These are phyloP conservation scores for Yamadazyma atmosphaerica DNA, from an alignment of 1,139 yeast species.

Conservation along the genomic window DNA sequence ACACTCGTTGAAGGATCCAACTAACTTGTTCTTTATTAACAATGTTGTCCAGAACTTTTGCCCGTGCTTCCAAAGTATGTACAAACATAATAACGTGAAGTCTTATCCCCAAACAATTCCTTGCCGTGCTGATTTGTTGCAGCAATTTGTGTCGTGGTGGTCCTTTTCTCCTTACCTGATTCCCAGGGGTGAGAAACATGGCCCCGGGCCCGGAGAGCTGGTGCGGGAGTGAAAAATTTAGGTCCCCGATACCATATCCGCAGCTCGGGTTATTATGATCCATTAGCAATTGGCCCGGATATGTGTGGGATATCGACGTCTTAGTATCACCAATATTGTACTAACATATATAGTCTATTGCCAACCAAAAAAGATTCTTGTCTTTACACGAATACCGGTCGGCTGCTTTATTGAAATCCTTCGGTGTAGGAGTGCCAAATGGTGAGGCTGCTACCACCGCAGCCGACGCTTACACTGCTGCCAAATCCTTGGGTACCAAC, in stretches of 20 bases:
- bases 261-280: slow-evolving; percentile 3
- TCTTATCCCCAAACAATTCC: too few relatives aligned
- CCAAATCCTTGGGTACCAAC: slow-evolving; percentile 61
- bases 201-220: background rate
- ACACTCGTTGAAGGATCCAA: background rate
- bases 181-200: background rate
- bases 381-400: slow-evolving; percentile 97
- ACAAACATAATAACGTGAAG: background rate
- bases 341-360: slow-evolving; percentile 17
- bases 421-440: slow-evolving; percentile 88
- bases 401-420: slow-evolving; percentile 76
- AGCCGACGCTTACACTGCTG: slow-evolving; percentile 82
- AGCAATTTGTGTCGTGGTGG: too few relatives aligned
- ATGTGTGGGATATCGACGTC: too few relatives aligned
- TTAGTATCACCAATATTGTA: background rate
- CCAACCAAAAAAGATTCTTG: slow-evolving; percentile 59
- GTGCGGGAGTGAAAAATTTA: background rate
- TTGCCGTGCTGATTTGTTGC: background rate
- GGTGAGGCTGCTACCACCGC: slow-evolving; percentile 93
- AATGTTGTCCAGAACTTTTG: slow-evolving; percentile 25
- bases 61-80: slow-evolving; percentile 50
- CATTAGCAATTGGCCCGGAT: slow-evolving; percentile 1
- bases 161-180: background rate
- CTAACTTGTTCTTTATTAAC: slow-evolving; percentile 4
- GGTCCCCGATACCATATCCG: background rate